These are phyloP conservation scores for Umbellularia californica DNA, from an alignment of 164 flowering plant genomes.

Conservation along the genomic window DNA sequence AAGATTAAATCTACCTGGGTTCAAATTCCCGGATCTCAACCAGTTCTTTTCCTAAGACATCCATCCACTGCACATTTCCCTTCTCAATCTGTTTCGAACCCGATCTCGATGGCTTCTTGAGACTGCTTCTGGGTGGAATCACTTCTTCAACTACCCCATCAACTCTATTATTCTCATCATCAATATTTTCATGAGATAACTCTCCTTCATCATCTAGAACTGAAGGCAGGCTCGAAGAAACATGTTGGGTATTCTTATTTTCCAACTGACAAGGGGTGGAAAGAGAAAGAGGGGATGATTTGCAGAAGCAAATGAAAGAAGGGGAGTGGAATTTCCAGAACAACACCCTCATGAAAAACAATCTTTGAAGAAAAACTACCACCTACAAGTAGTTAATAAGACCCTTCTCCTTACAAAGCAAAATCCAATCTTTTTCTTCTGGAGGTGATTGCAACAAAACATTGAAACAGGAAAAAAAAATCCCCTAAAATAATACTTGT, in stretches of 20 bases:
- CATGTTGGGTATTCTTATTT: conserved; percentile 50
- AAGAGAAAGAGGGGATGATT: conserved; percentile 46
- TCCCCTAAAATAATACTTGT: conserved; percentile 1
- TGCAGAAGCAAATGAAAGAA: conserved; percentile 67
- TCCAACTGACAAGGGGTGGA: conserved; percentile 48
- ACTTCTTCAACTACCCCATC: conserved; percentile 22
- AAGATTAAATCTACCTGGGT: conserved; percentile 38
- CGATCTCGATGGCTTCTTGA: conserved; percentile 33
- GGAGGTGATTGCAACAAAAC: background rate
- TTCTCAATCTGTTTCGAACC: conserved; percentile 22
- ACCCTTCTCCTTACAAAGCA: background rate
- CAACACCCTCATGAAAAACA: conserved; percentile 61
- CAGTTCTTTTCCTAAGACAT: conserved; percentile 61
- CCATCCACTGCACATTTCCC: conserved; percentile 74
- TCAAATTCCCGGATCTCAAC: conserved; percentile 75
- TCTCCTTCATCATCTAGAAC: conserved; percentile 26
- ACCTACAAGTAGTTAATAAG: conserved; percentile 1
- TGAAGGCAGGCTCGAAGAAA: conserved; percentile 29
- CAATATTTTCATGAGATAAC: conserved; percentile 23
- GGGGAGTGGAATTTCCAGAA: conserved; percentile 68
- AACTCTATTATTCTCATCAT: conserved; percentile 14
- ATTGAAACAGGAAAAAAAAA: background rate
- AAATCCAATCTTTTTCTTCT: background rate
- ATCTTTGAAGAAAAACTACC: conserved; percentile 3
- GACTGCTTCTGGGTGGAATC: conserved; percentile 42